These are phyloP conservation scores for Populus pruinosa DNA, from an alignment of 345 rosid genomes.

Conservation along the genomic window DNA sequence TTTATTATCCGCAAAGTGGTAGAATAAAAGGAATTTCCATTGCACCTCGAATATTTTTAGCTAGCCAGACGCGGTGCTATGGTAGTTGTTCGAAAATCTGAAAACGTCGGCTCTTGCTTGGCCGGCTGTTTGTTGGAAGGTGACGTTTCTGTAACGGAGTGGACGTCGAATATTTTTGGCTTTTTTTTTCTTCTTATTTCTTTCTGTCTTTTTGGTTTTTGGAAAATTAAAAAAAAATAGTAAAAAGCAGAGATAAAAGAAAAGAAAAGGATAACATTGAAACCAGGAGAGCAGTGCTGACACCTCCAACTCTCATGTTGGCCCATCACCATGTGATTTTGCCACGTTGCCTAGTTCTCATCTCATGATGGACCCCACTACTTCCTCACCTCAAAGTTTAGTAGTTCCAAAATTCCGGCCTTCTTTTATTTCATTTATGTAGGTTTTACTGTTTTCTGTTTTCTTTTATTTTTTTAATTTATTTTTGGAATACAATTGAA, in stretches of 20 bases:
- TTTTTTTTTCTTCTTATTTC: too few species aligned
- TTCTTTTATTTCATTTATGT: neutral
- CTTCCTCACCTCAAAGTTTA: neutral
- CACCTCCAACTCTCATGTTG: conserved; percentile 25
- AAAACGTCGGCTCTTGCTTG: neutral
- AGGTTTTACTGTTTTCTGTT: too few species aligned
- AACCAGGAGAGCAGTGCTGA: conserved; percentile 15
- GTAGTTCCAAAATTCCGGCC: neutral
- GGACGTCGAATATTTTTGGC: neutral
- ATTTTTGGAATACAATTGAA: too few species aligned
- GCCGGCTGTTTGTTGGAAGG: neutral
- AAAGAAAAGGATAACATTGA: neutral
- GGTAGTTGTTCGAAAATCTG: neutral
- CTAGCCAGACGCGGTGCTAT: neutral
- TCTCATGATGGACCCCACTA: conserved; percentile 17
- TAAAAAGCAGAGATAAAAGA: neutral
- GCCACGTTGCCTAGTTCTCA: conserved; percentile 39
- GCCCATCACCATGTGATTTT: conserved; percentile 34
- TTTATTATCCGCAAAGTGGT: too few species aligned
- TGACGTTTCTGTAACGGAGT: neutral
- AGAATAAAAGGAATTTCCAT: too few species aligned
- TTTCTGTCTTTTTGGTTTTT: neutral
- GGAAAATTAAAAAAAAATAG: neutral
- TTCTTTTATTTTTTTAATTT: too few species aligned
- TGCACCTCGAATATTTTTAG: too few species aligned